Evolutionary conservation across 2,329 filamentous ascomycete genomes (phyloP).

Genomic region (Triangularia verruculosa): DNA sequence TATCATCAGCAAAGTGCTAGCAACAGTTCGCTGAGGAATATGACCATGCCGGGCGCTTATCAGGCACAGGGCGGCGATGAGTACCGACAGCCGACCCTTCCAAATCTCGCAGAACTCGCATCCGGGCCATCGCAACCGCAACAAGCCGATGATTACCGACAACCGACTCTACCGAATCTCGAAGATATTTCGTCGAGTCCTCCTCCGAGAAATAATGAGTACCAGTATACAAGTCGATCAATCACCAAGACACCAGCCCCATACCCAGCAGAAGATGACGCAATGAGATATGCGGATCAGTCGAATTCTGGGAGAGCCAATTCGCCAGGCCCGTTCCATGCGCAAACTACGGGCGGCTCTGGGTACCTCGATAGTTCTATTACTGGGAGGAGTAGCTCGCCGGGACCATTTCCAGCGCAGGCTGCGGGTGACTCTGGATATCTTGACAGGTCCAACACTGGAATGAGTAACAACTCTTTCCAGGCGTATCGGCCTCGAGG

Average conservation of each 20-base stretch:
- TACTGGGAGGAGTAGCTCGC: not conserved
- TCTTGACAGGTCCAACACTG: not conserved
- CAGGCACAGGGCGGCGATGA: constrained; percentile 7
- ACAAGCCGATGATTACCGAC: not conserved
- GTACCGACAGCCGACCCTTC: constrained; percentile 13
- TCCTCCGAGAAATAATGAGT: not conserved
- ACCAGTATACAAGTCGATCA: not conserved
- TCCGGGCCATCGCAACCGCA: not conserved
- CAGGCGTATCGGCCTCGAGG: not conserved
- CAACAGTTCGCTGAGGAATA: constrained; percentile 25
- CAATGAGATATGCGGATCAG: not conserved
- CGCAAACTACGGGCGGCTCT: not conserved
- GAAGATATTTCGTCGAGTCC: not conserved
- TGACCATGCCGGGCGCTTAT: constrained; percentile 10
- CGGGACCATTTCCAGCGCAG: not conserved
- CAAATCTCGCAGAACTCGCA: not conserved
- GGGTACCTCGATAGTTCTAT: not conserved
- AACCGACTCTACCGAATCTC: not conserved
- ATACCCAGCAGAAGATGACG: not conserved
- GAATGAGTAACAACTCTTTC: not conserved
- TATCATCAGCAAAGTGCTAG: constrained; percentile 22
- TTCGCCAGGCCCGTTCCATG: not conserved
- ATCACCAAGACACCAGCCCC: not conserved
- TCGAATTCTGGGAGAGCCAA: not conserved
- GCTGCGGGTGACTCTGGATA: not conserved